These are phyloP conservation scores for Rhodocollybia butyracea DNA, from an alignment of 768 basidiomycete species.

Conservation along the genomic window DNA sequence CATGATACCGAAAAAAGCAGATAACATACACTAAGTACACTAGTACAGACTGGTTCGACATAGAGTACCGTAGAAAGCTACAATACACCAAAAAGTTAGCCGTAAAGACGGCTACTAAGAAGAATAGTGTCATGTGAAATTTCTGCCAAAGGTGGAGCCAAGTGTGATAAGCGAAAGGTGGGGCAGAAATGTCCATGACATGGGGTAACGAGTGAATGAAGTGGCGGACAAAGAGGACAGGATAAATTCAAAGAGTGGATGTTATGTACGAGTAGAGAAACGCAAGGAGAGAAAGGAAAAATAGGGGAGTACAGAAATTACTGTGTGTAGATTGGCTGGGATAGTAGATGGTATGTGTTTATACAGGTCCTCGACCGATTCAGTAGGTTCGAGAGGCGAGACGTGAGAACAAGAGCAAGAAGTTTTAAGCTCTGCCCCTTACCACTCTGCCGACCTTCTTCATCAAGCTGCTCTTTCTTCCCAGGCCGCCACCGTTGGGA, in stretches of 20 bases:
- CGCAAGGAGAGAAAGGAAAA: neutral
- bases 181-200: neutral
- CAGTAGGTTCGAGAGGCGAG: neutral
- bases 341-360: neutral
- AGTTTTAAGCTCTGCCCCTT: slow-evolving; percentile 34
- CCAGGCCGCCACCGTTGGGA: slow-evolving; percentile 42
- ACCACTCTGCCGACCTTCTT: slow-evolving; percentile 77
- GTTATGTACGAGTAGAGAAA: neutral
- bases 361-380: neutral
- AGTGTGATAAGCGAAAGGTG: neutral
- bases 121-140: neutral
- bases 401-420: neutral
- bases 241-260: neutral
- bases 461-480: slow-evolving; percentile 74
- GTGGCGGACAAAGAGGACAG: neutral
- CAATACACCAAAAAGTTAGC: neutral
- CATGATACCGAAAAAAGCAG: neutral
- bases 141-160: neutral
- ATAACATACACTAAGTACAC: slow-evolving; percentile 6
- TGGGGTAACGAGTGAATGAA: neutral
- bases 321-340: neutral
- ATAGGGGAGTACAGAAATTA: neutral
- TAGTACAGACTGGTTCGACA: neutral
- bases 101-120: neutral
- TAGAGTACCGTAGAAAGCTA: neutral